Evolutionary conservation across 192 early-diverging fungal genomes (phyloP).

Genomic region (Linnemannia elongata): DNA sequence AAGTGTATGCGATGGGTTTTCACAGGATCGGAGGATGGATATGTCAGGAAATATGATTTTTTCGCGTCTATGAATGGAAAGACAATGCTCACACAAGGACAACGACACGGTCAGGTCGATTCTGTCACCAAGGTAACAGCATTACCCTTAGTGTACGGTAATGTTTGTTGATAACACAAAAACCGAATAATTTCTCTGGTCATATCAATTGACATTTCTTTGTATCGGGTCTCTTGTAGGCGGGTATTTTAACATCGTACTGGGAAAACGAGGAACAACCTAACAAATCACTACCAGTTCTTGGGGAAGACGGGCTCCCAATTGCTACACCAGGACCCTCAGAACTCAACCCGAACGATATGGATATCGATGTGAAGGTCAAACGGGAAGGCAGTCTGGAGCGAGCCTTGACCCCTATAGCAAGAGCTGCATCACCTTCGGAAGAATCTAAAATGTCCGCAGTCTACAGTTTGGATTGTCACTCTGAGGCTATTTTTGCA

Average conservation of each 20-base stretch:
- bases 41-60: constrained; percentile 95
- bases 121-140: constrained; percentile 79
- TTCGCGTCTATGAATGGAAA: constrained; percentile 88
- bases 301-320: constrained; percentile 34
- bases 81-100: constrained; percentile 83
- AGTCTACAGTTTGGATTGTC: constrained; percentile 92
- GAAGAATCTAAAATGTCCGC: constrained; percentile 84
- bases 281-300: constrained; percentile 10
- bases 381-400: constrained; percentile 42
- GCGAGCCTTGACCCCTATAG: constrained; percentile 6
- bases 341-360: constrained; percentile 3
- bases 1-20: constrained; percentile 85
- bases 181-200: not conserved
- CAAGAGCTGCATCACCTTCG: constrained; percentile 32
- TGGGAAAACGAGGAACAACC: constrained; percentile 90
- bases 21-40: constrained; percentile 93
- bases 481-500: constrained; percentile 91
- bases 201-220: not conserved
- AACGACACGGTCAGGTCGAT: constrained; percentile 89
- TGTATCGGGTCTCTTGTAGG: constrained; percentile 50
- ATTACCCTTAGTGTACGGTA: not conserved
- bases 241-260: constrained; percentile 79
- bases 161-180: not conserved
- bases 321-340: not conserved
- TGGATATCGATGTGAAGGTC: constrained; percentile 33